These are phyloP conservation scores for Penicillium sp. DNA, from an alignment of 2,329 filamentous ascomycete species.

Conservation along the genomic window DNA sequence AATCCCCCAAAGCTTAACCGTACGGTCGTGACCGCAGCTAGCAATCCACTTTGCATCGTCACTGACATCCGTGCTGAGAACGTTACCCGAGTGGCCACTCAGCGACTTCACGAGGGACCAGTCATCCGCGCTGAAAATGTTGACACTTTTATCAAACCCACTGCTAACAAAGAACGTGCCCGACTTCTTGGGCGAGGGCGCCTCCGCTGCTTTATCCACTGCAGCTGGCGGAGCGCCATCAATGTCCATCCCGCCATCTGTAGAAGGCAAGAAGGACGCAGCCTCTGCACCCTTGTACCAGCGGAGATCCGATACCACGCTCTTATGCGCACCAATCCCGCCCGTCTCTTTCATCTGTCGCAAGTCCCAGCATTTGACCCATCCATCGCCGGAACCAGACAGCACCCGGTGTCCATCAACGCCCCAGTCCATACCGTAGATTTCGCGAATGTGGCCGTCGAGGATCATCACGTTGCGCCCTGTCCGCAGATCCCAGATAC, in stretches of 20 bases:
- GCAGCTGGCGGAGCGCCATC: slow-evolving; percentile 16
- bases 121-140: slow-evolving; percentile 91
- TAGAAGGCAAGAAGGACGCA: slow-evolving; percentile 52
- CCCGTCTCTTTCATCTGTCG: slow-evolving; percentile 76
- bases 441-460: slow-evolving; percentile 85
- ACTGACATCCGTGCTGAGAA: slow-evolving; percentile 82
- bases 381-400: slow-evolving; percentile 87
- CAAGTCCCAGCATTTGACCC: slow-evolving; percentile 96
- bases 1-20: slow-evolving; percentile 89
- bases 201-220: slow-evolving; percentile 11
- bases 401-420: slow-evolving; percentile 83
- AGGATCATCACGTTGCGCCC: slow-evolving; percentile 93
- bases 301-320: slow-evolving; percentile 80
- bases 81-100: slow-evolving; percentile 82
- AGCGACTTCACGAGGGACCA: slow-evolving; percentile 84
- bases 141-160: slow-evolving; percentile 91
- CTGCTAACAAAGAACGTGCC: slow-evolving; percentile 84
- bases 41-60: slow-evolving; percentile 83
- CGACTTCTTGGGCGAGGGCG: slow-evolving; percentile 64
- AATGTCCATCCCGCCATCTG: slow-evolving; percentile 45
- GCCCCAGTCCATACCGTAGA: slow-evolving; percentile 87
- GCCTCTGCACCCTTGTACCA: slow-evolving; percentile 89
- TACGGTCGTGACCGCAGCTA: slow-evolving; percentile 86
- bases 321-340: slow-evolving; percentile 80
- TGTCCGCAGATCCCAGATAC: slow-evolving; percentile 89